Conservation (phyloP, 768 basidiomycete genomes). For the Mycena rebaudengoi region DNA sequence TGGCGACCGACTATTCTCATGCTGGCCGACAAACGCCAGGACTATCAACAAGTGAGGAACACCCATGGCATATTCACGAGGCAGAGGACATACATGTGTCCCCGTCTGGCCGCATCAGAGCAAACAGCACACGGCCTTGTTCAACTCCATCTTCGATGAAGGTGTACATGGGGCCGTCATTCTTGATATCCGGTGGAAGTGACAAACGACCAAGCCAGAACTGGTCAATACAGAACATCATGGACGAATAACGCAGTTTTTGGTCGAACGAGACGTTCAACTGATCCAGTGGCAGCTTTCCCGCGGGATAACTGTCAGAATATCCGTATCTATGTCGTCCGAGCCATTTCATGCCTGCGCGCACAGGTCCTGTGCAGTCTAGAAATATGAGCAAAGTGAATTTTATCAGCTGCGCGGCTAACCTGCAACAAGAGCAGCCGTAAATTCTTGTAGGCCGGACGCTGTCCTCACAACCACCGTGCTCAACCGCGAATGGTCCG, state of each 20-base stretch:
- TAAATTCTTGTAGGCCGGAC: slow-evolving; percentile 17
- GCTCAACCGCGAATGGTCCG: slow-evolving; percentile 18
- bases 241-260: slow-evolving; percentile 31
- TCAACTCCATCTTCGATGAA: slow-evolving; percentile 24
- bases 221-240: slow-evolving; percentile 22
- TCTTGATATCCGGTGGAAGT: slow-evolving; percentile 26
- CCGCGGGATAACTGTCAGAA: not conserved
- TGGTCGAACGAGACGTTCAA: slow-evolving; percentile 34
- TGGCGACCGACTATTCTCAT: slow-evolving; percentile 6
- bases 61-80: not conserved
- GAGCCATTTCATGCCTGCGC: slow-evolving; percentile 38
- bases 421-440: slow-evolving; percentile 34
- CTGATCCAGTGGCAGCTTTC: slow-evolving; percentile 22
- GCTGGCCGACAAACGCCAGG: slow-evolving; percentile 19
- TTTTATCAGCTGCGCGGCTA: not conserved
- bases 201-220: slow-evolving; percentile 22
- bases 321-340: slow-evolving; percentile 27
- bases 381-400: not conserved
- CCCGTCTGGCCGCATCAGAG: slow-evolving; percentile 24
- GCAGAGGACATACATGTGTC: slow-evolving; percentile 11
- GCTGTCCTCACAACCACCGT: slow-evolving; percentile 26
- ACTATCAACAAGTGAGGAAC: slow-evolving; percentile 20
- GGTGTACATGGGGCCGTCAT: slow-evolving; percentile 19
- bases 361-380: slow-evolving; percentile 43
- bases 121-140: slow-evolving; percentile 20